A percentile compares a stretch with the other conserved stretches of the same genome.
Evolutionary conservation across 2,329 filamentous ascomycete genomes (phyloP).

Genomic region (Penicillium sp.): DNA sequence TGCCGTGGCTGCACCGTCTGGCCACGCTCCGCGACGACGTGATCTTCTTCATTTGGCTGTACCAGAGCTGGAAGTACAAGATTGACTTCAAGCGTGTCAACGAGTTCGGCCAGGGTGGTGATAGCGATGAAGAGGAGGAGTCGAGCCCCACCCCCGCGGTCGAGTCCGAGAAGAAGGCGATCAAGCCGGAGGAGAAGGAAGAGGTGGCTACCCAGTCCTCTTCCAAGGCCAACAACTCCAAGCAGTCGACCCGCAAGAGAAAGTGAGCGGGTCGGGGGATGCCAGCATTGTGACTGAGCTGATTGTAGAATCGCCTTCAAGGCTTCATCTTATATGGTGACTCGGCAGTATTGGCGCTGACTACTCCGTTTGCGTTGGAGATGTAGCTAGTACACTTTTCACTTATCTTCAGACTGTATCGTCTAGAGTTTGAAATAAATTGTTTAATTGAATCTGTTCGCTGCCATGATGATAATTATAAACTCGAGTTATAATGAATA

Average conservation of each 20-base stretch:
- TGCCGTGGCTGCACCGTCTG: slow-evolving; percentile 90
- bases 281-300: neutral
- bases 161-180: slow-evolving; percentile 21
- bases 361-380: neutral
- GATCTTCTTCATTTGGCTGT: slow-evolving; percentile 97
- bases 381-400: neutral
- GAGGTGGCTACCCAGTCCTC: slow-evolving; percentile 32
- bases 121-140: slow-evolving; percentile 70
- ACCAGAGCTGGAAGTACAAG: slow-evolving; percentile 91
- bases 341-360: neutral
- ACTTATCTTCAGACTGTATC: neutral
- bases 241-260: slow-evolving; percentile 38
- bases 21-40: slow-evolving; percentile 93
- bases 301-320: too few species aligned
- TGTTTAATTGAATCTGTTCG: neutral
- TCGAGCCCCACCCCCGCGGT: slow-evolving; percentile 17
- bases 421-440: slow-evolving; percentile 4
- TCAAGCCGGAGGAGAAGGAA: slow-evolving; percentile 36
- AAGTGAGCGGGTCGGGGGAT: slow-evolving; percentile 28
- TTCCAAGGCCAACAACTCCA: slow-evolving; percentile 31
- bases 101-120: slow-evolving; percentile 97
- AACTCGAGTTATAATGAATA: too few species aligned
- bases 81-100: slow-evolving; percentile 91
- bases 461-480: too few species aligned
- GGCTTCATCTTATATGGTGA: neutral